Evolutionary conservation across 805 yeast species (phyloP).

Genomic region (Candida taoyuanica): DNA sequence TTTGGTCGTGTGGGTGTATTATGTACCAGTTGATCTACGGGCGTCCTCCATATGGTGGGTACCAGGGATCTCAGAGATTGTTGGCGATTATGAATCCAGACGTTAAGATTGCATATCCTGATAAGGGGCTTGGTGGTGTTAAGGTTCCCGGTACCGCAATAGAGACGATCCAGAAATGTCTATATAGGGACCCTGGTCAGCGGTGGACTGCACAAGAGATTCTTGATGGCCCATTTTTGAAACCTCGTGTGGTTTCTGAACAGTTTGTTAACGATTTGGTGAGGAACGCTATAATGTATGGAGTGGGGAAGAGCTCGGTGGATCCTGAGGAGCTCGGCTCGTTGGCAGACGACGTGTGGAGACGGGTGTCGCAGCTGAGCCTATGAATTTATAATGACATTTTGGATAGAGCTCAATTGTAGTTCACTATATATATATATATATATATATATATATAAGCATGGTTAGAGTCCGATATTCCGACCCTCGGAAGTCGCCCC

Average conservation of each 20-base stretch:
- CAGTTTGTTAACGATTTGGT: constrained; percentile 65
- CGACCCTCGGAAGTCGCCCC: background rate
- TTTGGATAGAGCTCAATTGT: no score
- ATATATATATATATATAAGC: no score
- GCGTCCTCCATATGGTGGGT: constrained; percentile 81
- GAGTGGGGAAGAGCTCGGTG: constrained; percentile 44
- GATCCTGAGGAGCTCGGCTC: constrained; percentile 40
- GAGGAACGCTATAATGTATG: constrained; percentile 72
- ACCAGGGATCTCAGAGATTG: constrained; percentile 69
- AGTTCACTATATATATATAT: no score
- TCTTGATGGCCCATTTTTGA: constrained; percentile 58
- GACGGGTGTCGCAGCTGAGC: constrained; percentile 29
- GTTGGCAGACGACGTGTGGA: constrained; percentile 56
- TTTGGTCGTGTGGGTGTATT: constrained; percentile 98
- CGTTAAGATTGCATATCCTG: constrained; percentile 63
- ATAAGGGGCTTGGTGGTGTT: constrained; percentile 53
- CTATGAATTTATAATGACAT: no score
- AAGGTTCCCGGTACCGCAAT: constrained; percentile 66
- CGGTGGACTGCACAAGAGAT: constrained; percentile 64
- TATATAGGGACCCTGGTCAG: constrained; percentile 62
- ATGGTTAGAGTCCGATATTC: background rate
- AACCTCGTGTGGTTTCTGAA: constrained; percentile 69
- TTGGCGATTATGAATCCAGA: constrained; percentile 85
- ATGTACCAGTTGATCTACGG: constrained; percentile 95
- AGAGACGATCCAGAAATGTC: constrained; percentile 67